Percentiles rank a stretch among this genome's conserved stretches.
These are phyloP conservation scores for Escallonia herrerae DNA, from an alignment of 129 eudicot species.

Conservation along the genomic window DNA sequence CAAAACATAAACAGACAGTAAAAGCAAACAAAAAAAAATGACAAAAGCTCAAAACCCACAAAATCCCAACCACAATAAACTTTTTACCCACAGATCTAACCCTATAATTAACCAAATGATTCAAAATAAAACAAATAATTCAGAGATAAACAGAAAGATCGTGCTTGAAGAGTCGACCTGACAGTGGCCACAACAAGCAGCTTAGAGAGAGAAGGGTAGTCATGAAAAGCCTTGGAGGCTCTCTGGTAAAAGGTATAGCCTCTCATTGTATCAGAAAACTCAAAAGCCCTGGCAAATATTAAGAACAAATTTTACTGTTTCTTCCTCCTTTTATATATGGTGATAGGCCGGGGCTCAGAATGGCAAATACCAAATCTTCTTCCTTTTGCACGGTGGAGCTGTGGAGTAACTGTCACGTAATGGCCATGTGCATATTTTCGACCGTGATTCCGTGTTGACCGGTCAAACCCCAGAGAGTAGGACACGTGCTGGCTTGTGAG, in stretches of 20 bases:
- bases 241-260: constrained; percentile 43
- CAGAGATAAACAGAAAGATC: not conserved
- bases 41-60: not conserved
- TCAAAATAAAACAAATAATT: not conserved
- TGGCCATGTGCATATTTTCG: not conserved
- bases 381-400: constrained; percentile 16
- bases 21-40: constrained; percentile 1
- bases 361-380: not conserved
- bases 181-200: constrained; percentile 37
- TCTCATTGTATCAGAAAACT: constrained; percentile 18
- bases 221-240: constrained; percentile 39
- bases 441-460: not conserved
- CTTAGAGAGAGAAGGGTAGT: constrained; percentile 39
- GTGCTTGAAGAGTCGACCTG: constrained; percentile 30
- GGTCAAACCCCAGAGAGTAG: not conserved
- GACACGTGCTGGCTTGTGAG: constrained; percentile 5
- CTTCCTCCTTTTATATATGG: not conserved
- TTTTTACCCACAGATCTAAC: not conserved
- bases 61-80: not conserved
- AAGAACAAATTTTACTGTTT: too few relatives aligned
- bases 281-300: not conserved
- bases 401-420: constrained; percentile 37
- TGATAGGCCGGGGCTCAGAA: not conserved
- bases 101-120: not conserved
- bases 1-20: not conserved